A percentile compares a stretch with the other conserved stretches of the same genome.
phyloP scores from a whole-genome alignment of 1,284 basidiomycete genomes.

The Hemileia vastatrix region DNA sequence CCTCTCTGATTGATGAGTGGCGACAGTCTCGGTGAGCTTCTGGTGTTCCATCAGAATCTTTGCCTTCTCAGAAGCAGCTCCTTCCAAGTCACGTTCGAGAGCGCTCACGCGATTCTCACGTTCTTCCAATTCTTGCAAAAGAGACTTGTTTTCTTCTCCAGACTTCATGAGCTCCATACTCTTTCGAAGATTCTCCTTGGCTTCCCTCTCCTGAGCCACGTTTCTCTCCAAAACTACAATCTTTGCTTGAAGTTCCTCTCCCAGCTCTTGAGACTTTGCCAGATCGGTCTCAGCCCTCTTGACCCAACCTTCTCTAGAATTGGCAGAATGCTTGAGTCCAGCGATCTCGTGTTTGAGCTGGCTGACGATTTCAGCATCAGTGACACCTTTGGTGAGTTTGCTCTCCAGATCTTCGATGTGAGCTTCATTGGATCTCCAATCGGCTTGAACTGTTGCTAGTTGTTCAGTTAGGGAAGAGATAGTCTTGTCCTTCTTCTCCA shows the following conservation, averaged over 20 bases:
- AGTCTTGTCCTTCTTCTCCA: conserved; percentile 32
- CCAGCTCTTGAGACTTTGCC: conserved; percentile 66
- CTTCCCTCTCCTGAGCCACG: conserved; percentile 59
- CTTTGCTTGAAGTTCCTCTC: conserved; percentile 57
- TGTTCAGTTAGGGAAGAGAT: conserved; percentile 34
- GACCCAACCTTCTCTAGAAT: conserved; percentile 66
- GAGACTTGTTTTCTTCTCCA: conserved; percentile 52
- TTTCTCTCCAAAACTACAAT: conserved; percentile 71
- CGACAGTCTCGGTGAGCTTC: conserved; percentile 17
- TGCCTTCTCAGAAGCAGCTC: conserved; percentile 25
- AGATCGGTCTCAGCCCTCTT: conserved; percentile 76
- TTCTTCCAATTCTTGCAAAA: conserved; percentile 63
- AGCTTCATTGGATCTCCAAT: conserved; percentile 80
- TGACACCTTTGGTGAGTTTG: conserved; percentile 67
- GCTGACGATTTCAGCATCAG: conserved; percentile 63
- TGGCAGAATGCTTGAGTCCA: conserved; percentile 64
- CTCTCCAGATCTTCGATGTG: conserved; percentile 86
- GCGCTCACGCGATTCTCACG: conserved; percentile 65
- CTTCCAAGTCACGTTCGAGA: conserved; percentile 55
- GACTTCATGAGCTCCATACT: conserved; percentile 61
- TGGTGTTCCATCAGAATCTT: conserved; percentile 24
- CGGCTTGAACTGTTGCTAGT: conserved; percentile 34
- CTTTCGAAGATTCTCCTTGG: conserved; percentile 57
- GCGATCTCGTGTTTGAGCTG: conserved; percentile 74
- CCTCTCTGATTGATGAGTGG: conserved; percentile 27